Percentiles rank a stretch among this genome's conserved stretches.
These are phyloP conservation scores for Cajanus cajan DNA, from an alignment of 306 rosid species.

Conservation along the genomic window DNA sequence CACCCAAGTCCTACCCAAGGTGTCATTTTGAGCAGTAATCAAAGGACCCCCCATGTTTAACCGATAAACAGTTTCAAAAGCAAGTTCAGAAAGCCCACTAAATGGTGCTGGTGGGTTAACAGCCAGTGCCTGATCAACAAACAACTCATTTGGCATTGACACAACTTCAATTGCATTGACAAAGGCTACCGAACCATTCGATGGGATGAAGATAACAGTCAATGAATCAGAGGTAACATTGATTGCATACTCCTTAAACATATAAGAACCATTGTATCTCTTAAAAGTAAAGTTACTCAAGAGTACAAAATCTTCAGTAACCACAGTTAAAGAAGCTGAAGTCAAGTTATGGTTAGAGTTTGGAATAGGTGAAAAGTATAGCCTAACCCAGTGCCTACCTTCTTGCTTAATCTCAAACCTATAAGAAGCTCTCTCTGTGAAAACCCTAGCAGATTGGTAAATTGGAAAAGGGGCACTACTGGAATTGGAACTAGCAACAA, in stretches of 20 bases:
- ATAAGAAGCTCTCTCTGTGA: conserved; percentile 53
- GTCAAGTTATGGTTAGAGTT: conserved; percentile 42
- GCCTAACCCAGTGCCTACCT: conserved; percentile 84
- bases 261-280: conserved; percentile 53
- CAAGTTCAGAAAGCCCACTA: conserved; percentile 55
- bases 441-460: conserved; percentile 68
- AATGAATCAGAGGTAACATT: conserved; percentile 64
- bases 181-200: conserved; percentile 70
- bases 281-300: conserved; percentile 66
- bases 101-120: conserved; percentile 57
- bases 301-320: conserved; percentile 68
- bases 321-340: conserved; percentile 64
- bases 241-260: conserved; percentile 80
- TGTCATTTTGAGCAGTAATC: conserved; percentile 70
- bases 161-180: conserved; percentile 86
- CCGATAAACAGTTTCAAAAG: conserved; percentile 75
- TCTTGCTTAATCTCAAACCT: conserved; percentile 51
- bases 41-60: conserved; percentile 83
- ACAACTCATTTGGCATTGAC: conserved; percentile 63
- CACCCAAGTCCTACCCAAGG: conserved; percentile 80
- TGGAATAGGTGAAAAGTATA: conserved; percentile 61
- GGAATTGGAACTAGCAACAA: conserved; percentile 52
- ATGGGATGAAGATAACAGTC: conserved; percentile 60
- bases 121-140: conserved; percentile 66
- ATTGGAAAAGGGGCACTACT: conserved; percentile 57